Base-by-base conservation (phyloP, 2,329 filamentous ascomycete genomes). In the Exophiala spinifera region DNA sequence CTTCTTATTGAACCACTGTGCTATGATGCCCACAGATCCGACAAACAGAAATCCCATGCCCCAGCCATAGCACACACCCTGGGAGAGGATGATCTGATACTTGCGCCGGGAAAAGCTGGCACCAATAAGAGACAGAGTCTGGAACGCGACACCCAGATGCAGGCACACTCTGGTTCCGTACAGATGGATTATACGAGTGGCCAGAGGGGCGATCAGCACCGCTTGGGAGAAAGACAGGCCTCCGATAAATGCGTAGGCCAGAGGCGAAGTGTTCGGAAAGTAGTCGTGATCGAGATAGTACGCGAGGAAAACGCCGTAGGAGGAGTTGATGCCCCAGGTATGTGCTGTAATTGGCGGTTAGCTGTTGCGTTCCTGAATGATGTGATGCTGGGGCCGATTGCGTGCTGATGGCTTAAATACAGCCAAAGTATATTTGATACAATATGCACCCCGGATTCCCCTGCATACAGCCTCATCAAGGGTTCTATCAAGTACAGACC, bases 241-340 rank as follows among this genome's bases (percentile, higher is more conserved):
- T 34, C 82, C 82, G 11, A 83, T 77, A 60, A 85, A 83, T 39
- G 82, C 82, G 61, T 81, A 85, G 15, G 78, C 72, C 10, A 85
- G 73, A 1, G 73, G 70, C 1, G 75, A 78, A 5, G 80, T 79
- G 40, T 76, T 75, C 0, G 81, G 77, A 55, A 83, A 85, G 51
- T 76, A 72, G 58, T 79, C 67, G 62, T 77, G 74, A 15, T 75
- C 72, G 25, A 85, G 77, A 61, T 84, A 85, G 61, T 81, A 71
- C 1, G 79, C 79, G 19, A 85, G 75, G 64, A 85, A 85, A 49
- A 85, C 80, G 14, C 79, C 81, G 56, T 76, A 77, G 34, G 72
- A 70, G 8, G 57, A 83, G 67, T 89, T 90, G 57, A 90, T 72
- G 6, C 87, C 87, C 87, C 87, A 90, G 1, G 86, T 89, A 65